phyloP scores from a whole-genome alignment of 1,284 basidiomycete genomes.

The Golubevia sp. region DNA sequence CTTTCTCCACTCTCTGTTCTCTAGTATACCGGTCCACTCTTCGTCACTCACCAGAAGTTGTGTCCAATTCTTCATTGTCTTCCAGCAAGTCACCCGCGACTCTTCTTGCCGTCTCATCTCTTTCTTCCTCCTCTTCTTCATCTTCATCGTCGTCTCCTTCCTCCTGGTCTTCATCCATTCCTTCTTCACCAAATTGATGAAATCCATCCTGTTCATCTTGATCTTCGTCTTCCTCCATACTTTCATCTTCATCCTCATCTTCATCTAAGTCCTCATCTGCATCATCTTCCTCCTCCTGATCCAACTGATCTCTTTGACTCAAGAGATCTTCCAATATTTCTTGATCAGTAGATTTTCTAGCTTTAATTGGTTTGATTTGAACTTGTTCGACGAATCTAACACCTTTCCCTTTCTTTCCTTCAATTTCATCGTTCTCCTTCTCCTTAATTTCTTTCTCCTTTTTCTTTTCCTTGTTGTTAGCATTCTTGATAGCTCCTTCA shows the following conservation, averaged over 20 bases:
- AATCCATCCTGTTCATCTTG: constrained; percentile 21
- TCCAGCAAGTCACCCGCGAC: constrained; percentile 54
- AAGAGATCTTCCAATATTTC: constrained; percentile 22
- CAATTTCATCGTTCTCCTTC: neutral
- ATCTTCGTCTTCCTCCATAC: constrained; percentile 12
- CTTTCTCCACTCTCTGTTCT: too few species aligned
- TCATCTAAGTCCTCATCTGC: constrained; percentile 31
- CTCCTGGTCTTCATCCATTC: constrained; percentile 4
- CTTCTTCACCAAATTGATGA: neutral
- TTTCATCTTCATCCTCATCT: constrained; percentile 31
- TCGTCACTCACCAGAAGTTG: neutral
- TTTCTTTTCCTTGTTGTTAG: neutral
- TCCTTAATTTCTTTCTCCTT: neutral
- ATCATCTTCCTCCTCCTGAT: constrained; percentile 18
- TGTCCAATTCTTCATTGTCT: constrained; percentile 37
- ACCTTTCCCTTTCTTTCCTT: constrained; percentile 16
- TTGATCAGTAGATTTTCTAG: constrained; percentile 22
- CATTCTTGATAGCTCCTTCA: neutral
- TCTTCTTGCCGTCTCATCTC: constrained; percentile 35
- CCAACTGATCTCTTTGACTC: constrained; percentile 12
- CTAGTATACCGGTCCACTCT: neutral
- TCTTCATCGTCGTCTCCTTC: neutral
- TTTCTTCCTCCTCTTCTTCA: constrained; percentile 14
- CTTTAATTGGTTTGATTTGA: constrained; percentile 38
- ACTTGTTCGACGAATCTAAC: constrained; percentile 41